Evolutionary conservation across 768 basidiomycete species (phyloP).

Genomic region (Mycena alexandri): DNA sequence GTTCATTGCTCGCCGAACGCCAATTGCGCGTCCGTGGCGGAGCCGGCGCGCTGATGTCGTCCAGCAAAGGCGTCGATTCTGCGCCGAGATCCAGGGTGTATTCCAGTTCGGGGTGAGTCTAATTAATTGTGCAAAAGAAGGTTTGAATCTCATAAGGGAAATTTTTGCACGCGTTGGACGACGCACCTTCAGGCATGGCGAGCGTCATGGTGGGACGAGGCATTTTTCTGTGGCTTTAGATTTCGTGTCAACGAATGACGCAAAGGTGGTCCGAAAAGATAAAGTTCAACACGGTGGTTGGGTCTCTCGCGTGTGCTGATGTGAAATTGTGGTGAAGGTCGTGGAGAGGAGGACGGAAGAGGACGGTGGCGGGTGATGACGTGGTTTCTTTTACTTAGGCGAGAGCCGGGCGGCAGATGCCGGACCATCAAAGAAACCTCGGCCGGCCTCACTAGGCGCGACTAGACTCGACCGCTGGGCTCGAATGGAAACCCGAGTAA

Average conservation of each 20-base stretch:
- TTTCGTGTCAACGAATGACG: background rate
- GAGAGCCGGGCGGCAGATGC: too few relatives aligned
- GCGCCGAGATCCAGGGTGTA: conserved; percentile 33
- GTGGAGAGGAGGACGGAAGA: too few relatives aligned
- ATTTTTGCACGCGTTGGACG: background rate
- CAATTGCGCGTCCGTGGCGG: conserved; percentile 11
- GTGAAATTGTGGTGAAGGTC: too few relatives aligned
- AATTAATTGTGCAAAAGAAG: background rate
- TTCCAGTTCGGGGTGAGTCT: conserved; percentile 34
- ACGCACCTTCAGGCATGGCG: conserved; percentile 1
- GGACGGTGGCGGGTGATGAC: too few relatives aligned
- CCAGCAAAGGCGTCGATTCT: conserved; percentile 11
- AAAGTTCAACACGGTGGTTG: background rate
- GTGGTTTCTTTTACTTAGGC: too few relatives aligned
- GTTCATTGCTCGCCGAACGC: background rate
- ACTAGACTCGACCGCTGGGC: too few relatives aligned
- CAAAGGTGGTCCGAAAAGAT: background rate
- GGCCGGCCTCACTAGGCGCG: too few relatives aligned
- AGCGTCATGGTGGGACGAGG: background rate
- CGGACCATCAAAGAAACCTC: too few relatives aligned
- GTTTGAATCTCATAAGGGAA: background rate
- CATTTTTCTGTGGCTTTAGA: background rate
- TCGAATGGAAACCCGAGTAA: too few relatives aligned
- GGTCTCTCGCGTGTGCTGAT: background rate
- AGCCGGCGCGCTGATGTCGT: background rate